phyloP scores from a whole-genome alignment of 768 basidiomycete species.

The Mycena metata region DNA sequence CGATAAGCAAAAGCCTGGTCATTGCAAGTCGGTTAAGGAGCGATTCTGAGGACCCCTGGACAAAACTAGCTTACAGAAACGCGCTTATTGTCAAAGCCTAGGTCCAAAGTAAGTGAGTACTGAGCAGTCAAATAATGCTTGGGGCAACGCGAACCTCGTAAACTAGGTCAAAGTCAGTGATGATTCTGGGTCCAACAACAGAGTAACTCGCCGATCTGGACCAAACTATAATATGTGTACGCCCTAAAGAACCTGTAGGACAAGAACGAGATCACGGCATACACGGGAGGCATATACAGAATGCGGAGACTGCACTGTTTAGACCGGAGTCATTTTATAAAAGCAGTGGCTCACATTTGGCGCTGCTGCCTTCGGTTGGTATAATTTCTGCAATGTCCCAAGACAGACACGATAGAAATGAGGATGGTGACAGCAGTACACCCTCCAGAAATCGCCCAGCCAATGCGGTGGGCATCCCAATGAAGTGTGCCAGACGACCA shows the following conservation, averaged over 20 bases:
- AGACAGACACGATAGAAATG: constrained; percentile 68
- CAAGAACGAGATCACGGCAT: constrained; percentile 82
- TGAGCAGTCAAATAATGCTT: not conserved
- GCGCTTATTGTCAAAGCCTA: constrained; percentile 88
- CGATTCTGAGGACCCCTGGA: constrained; percentile 8
- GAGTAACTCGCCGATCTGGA: constrained; percentile 55
- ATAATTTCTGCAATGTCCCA: constrained; percentile 81
- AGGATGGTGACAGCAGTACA: constrained; percentile 67
- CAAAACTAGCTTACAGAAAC: constrained; percentile 71
- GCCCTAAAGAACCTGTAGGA: no score
- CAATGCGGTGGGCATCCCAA: constrained; percentile 71
- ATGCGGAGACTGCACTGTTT: constrained; percentile 72
- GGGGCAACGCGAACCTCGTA: constrained; percentile 68
- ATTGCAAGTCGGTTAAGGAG: constrained; percentile 49
- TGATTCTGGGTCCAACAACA: constrained; percentile 1
- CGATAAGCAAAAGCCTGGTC: constrained; percentile 73
- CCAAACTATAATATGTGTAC: constrained; percentile 56
- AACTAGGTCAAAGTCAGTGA: constrained; percentile 53
- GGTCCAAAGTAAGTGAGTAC: not conserved
- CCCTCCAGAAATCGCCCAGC: constrained; percentile 71
- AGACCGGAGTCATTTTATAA: constrained; percentile 12
- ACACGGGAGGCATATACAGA: constrained; percentile 87
- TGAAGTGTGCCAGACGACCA: constrained; percentile 60
- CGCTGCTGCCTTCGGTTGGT: constrained; percentile 80
- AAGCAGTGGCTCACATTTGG: constrained; percentile 70